A percentile compares a stretch with the other conserved stretches of the same genome.
Evolutionary conservation across 225 moss, liverwort and hornwort genomes (phyloP).

Genomic region (Marchantia paleacea): DNA sequence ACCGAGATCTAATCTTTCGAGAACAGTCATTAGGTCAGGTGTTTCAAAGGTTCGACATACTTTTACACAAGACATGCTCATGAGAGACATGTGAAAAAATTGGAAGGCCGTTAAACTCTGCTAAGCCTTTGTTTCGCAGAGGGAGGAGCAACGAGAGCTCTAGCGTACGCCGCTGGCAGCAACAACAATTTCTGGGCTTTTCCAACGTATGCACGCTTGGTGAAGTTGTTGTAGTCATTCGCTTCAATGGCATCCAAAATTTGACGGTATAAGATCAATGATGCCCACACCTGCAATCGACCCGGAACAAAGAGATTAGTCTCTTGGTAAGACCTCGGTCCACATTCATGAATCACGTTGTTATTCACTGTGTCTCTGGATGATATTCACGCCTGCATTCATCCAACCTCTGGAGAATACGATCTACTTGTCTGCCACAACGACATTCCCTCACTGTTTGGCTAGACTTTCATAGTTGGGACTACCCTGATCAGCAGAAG

Average conservation of each 20-base stretch:
- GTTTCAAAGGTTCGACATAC: background rate
- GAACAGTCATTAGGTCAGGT: constrained; percentile 6
- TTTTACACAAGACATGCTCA: constrained; percentile 17
- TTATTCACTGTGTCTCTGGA: no score
- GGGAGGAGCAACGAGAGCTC: constrained; percentile 64
- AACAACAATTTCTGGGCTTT: constrained; percentile 77
- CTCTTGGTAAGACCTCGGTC: no score
- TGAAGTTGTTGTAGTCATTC: constrained; percentile 88
- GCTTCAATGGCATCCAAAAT: constrained; percentile 77
- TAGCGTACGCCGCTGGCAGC: constrained; percentile 71
- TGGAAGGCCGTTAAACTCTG: constrained; percentile 19
- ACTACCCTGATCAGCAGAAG: no score
- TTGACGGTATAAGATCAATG: constrained; percentile 75
- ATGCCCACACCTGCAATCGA: constrained; percentile 76
- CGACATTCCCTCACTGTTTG: no score
- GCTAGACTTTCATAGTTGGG: no score
- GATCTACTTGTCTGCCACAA: no score
- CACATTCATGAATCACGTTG: no score
- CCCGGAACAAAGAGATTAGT: no score
- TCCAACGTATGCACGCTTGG: constrained; percentile 84
- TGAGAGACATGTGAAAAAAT: background rate
- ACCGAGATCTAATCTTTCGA: background rate
- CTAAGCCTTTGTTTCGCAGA: constrained; percentile 46
- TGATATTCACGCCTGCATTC: no score
- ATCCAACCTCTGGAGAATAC: no score